Base-by-base conservation (phyloP, 2,329 filamentous ascomycete genomes). In the Raffaelea albimanens region DNA sequence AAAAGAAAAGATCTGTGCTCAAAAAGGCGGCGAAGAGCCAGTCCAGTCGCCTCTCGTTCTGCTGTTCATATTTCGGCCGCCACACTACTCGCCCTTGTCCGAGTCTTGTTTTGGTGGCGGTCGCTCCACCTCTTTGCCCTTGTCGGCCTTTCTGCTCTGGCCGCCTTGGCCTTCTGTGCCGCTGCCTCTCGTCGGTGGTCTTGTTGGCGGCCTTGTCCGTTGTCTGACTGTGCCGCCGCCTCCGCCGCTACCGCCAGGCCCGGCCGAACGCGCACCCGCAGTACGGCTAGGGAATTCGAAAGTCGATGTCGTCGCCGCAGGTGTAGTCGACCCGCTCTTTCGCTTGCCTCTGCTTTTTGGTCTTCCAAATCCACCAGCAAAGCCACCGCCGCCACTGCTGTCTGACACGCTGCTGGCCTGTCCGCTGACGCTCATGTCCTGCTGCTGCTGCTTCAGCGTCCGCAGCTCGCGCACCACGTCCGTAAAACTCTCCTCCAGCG, bases 401-500 rank as follows among this genome's bases (percentile, higher is more conserved):
- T 75, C 77, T 45, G 71, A 68, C 23, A 69, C 67, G 7, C 74
- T 75, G 2, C 70, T 67, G 3, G 69, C 67, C 31, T 64, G 64
- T 36, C 64, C 67, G 42, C 63, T 60, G 42, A 63, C 29, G 31
- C 39, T 31, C 1, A 36, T 21, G 19, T 44, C 45, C 31, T 36
- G 44, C 21, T 44, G 41, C 42, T 54, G 66, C 53, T 62, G 64
- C 64, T 70, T 78, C 61, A 78, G 67, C 53, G 80, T 78, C 52
- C 85, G 80, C 62, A 95, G 83, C 63, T 93, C 87, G 52, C 79
- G 80, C 48, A 89, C 78, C n/a, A 95, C 83, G 50, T 95, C 87
- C 2, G 85, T 77, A 62, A 97, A 91, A 14, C 89, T 85, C 64
- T 95, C 88, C 62, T 97, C 90, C 2, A 97, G 73, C 8, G 85